A percentile compares a stretch with the other conserved stretches of the same genome.
phyloP scores from a whole-genome alignment of 805 yeast genomes.

The Priceomyces fermenticarens region DNA sequence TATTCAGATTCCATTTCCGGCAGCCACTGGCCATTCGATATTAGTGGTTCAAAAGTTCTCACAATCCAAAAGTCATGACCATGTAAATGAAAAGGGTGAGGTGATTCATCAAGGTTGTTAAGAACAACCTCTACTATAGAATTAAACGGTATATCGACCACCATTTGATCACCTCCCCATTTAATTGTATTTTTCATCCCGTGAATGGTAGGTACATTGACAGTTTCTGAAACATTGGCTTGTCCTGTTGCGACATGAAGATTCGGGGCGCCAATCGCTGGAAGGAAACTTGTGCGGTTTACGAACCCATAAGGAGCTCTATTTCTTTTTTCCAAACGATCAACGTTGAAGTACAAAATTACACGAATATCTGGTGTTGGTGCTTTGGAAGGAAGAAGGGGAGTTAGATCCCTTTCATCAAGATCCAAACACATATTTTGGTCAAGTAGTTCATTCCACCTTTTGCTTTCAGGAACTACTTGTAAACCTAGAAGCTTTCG shows the following conservation, averaged over 20 bases:
- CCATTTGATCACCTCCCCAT: slow-evolving; percentile 5
- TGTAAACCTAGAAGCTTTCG: not conserved
- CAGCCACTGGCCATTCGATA: slow-evolving; percentile 3
- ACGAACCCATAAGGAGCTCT: slow-evolving; percentile 3
- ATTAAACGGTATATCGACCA: slow-evolving; percentile 1
- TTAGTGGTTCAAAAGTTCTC: slow-evolving; percentile 1
- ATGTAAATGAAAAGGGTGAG: slow-evolving; percentile 7
- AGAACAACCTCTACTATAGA: slow-evolving; percentile 4
- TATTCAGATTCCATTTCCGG: not conserved
- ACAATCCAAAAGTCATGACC: slow-evolving; percentile 9
- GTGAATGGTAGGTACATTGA: slow-evolving; percentile 3
- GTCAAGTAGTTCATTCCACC: not conserved
- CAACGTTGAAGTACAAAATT: not conserved
- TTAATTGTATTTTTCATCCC: slow-evolving; percentile 1
- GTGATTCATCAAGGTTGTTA: slow-evolving; percentile 5
- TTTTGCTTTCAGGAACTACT: not conserved
- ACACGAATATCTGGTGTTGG: slow-evolving; percentile 13
- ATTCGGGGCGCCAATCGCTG: slow-evolving; percentile 5
- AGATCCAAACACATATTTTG: slow-evolving; percentile 18
- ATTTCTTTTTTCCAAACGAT: slow-evolving; percentile 3
- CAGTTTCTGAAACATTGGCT: not conserved
- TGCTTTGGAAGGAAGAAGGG: slow-evolving; percentile 13
- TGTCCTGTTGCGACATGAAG: not conserved
- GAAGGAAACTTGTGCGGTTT: slow-evolving; percentile 2
- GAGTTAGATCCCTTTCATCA: slow-evolving; percentile 18